Evolutionary conservation across 805 yeast genomes (phyloP).

Genomic region (Kuraishia piskuri): DNA sequence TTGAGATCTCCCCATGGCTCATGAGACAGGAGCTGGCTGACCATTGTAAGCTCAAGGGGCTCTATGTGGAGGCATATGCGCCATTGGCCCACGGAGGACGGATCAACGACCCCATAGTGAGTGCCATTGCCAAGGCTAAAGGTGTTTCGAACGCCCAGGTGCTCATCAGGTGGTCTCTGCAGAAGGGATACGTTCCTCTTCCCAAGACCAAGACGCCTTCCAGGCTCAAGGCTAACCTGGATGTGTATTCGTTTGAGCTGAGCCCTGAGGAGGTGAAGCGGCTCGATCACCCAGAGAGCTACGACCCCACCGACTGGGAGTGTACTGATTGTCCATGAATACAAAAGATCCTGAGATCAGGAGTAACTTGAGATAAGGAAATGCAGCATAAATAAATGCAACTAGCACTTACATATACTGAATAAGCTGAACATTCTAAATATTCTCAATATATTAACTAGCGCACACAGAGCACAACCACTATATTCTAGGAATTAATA

Average conservation of each 20-base stretch:
- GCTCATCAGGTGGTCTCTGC: slow-evolving; percentile 63
- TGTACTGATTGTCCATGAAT: slow-evolving; percentile 48
- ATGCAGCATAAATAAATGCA: too few relatives aligned
- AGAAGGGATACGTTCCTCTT: slow-evolving; percentile 63
- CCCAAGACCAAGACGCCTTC: slow-evolving; percentile 52
- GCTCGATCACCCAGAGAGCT: slow-evolving; percentile 42
- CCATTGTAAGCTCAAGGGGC: slow-evolving; percentile 44
- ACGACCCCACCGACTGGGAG: slow-evolving; percentile 76
- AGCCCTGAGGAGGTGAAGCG: slow-evolving; percentile 29
- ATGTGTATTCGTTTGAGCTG: slow-evolving; percentile 42
- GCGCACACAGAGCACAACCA: too few relatives aligned
- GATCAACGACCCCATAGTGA: slow-evolving; percentile 44
- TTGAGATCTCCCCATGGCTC: slow-evolving; percentile 81
- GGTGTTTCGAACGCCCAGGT: slow-evolving; percentile 52
- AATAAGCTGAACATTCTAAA: too few relatives aligned
- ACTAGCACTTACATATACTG: too few relatives aligned
- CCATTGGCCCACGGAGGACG: slow-evolving; percentile 62
- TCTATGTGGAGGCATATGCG: slow-evolving; percentile 68
- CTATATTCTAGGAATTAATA: too few relatives aligned
- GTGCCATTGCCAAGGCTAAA: slow-evolving; percentile 38
- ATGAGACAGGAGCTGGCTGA: slow-evolving; percentile 57
- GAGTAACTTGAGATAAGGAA: too few relatives aligned
- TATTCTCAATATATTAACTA: too few relatives aligned
- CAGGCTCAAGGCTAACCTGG: slow-evolving; percentile 47
- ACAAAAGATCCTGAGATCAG: too few relatives aligned